These are phyloP conservation scores for Saksenaea oblongispora DNA, from an alignment of 371 early-diverging fungal genomes.

Conservation along the genomic window DNA sequence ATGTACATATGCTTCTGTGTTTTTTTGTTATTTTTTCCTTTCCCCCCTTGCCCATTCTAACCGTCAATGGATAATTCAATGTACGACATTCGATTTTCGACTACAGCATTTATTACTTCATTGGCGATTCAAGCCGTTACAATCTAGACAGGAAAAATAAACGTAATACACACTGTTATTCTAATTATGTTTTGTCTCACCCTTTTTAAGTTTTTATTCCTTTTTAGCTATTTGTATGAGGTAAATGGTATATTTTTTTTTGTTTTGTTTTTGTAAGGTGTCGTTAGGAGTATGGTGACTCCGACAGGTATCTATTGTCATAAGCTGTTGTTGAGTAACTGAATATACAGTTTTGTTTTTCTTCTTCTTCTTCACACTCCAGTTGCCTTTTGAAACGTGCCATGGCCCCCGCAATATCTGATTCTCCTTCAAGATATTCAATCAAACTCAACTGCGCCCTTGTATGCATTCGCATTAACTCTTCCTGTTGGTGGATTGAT, in stretches of 20 bases:
- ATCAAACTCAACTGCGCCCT: conserved; percentile 39
- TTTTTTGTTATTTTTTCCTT: background rate
- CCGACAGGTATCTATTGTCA: background rate
- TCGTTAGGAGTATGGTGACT: background rate
- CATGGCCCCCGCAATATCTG: conserved; percentile 30
- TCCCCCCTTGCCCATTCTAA: background rate
- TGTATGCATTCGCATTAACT: conserved; percentile 31
- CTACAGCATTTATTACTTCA: background rate
- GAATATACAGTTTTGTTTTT: background rate
- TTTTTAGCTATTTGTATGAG: too few relatives aligned
- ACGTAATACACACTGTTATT: background rate
- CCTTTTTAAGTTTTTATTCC: background rate
- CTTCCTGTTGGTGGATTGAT: conserved; percentile 16
- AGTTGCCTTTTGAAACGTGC: conserved; percentile 40
- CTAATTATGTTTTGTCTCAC: background rate
- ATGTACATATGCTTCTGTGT: background rate
- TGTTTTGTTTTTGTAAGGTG: background rate
- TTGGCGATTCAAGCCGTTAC: background rate
- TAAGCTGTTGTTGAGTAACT: background rate
- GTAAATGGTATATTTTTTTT: too few relatives aligned
- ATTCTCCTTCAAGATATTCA: conserved; percentile 44
- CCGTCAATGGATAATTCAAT: background rate
- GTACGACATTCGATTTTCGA: background rate
- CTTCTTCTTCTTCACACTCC: conserved; percentile 20
- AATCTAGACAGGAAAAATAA: background rate